Evolutionary conservation across 2,329 filamentous ascomycete species (phyloP), one percentile per base, ranked within the genome.

Genomic region (Malbranchea cinnamomea): DNA sequence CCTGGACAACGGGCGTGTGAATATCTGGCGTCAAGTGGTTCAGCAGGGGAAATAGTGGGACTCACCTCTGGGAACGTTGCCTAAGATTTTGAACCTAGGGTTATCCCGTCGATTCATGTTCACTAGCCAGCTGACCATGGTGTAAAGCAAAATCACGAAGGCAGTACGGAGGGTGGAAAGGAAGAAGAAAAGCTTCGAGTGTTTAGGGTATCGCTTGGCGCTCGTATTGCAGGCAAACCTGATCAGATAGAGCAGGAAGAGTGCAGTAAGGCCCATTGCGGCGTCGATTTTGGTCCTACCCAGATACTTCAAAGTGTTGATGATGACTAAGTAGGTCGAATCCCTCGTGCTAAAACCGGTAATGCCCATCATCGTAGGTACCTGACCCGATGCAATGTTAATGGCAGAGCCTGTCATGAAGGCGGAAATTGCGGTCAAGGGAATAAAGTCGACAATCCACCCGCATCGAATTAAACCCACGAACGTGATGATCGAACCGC

Each of bases 321-420:
- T 83, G 41, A 93, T 68, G 32, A 93, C 80, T 42, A 62, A 53
- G 49, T 92, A 95, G 0, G 89, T 83, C 1, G 82, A 56, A 10
- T 70, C 84, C 42, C 83, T 68, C 9, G 74, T 91, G 38, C 75
- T 71, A 52, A 89, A 74, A 7, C 44, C 54, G 2, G 64, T 65
- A 47, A 93, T 75, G 5, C 89, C 89, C 59, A 98, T 69, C 52
- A 95, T 59, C 2, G 68, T 67, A 1, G 81, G 78, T 4, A 94
- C 65, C 53, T 98, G 89, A 19, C 89, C 85, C 14, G 73, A 68
- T 10, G 71, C 74, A 48, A 98, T 95, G 45, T 71, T 92, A 53
- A 98, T 68, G 31, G 87, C 84, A 4, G 87, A 93, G 2, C 87
- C 87, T 0, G 89, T 95, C 80, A 95, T 94, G 62, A 93, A 95